These are phyloP conservation scores for Pogostemon cablin DNA, from an alignment of 257 asterid genomes.

Conservation along the genomic window DNA sequence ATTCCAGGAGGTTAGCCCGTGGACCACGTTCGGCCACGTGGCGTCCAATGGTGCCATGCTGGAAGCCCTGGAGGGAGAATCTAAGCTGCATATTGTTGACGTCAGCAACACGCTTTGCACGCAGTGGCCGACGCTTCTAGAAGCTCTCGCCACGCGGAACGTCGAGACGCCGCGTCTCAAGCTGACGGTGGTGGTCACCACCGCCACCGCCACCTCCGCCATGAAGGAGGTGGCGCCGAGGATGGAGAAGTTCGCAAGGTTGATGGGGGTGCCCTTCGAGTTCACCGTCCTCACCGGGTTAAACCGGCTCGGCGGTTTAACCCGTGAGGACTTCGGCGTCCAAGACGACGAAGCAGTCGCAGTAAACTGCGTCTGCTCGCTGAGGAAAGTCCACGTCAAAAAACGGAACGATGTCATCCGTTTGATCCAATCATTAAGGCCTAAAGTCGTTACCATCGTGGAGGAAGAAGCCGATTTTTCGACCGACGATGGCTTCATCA, in stretches of 20 bases:
- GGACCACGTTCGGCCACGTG: conserved; percentile 95
- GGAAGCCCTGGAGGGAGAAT: conserved; percentile 78
- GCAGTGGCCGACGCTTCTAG: conserved; percentile 92
- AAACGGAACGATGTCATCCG: conserved; percentile 43
- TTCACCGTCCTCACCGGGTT: conserved; percentile 51
- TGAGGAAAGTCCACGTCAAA: conserved; percentile 41
- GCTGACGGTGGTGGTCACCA: conserved; percentile 63
- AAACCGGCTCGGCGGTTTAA: conserved; percentile 49
- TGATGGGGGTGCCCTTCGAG: conserved; percentile 98
- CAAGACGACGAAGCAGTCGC: conserved; percentile 70
- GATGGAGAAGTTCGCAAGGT: conserved; percentile 82
- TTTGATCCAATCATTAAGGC: conserved; percentile 49
- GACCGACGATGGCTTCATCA: conserved; percentile 44
- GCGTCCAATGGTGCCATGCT: conserved; percentile 88
- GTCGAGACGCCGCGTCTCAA: conserved; percentile 78
- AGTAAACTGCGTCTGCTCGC: conserved; percentile 67
- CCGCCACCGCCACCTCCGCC: conserved; percentile 44
- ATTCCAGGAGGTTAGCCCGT: conserved; percentile 93
- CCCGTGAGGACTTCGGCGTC: conserved; percentile 53
- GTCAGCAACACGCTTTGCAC: conserved; percentile 84
- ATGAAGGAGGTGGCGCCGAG: conserved; percentile 81
- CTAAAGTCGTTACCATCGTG: conserved; percentile 67
- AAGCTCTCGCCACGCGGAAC: conserved; percentile 74
- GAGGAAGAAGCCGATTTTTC: conserved; percentile 89
- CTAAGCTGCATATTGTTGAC: conserved; percentile 73